Percentiles rank a stretch among this genome's conserved stretches.
These are phyloP conservation scores for Neodidymelliopsis sp. DNA, from an alignment of 2,329 filamentous ascomycete species.

Conservation along the genomic window DNA sequence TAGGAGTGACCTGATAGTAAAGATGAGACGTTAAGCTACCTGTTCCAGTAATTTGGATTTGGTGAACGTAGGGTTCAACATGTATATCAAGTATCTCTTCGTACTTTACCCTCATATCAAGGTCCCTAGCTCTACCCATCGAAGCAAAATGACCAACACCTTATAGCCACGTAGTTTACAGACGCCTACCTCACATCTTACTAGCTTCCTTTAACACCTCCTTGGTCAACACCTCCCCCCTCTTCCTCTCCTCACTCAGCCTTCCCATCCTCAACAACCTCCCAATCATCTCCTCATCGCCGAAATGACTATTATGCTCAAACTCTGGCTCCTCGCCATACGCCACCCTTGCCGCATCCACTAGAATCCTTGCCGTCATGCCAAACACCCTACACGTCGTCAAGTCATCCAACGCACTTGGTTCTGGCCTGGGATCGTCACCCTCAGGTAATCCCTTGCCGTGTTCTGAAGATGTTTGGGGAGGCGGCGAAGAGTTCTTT, in stretches of 20 bases:
- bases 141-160: too few relatives aligned
- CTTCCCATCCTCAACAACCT: conserved; percentile 64
- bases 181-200: conserved; percentile 52
- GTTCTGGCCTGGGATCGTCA: conserved; percentile 49
- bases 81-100: too few relatives aligned
- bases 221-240: conserved; percentile 61
- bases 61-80: too few relatives aligned
- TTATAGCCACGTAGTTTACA: too few relatives aligned
- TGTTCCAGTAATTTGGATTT: too few relatives aligned
- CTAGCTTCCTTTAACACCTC: conserved; percentile 60
- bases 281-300: conserved; percentile 71
- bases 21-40: too few relatives aligned
- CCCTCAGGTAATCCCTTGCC: conserved; percentile 19
- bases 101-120: too few relatives aligned
- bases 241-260: conserved; percentile 59
- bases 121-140: too few relatives aligned
- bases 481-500: not conserved
- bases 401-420: conserved; percentile 48
- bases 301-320: conserved; percentile 71
- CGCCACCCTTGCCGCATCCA: conserved; percentile 85
- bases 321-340: conserved; percentile 86
- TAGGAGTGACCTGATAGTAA: too few relatives aligned
- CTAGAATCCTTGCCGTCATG: conserved; percentile 90
- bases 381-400: conserved; percentile 86
- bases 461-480: not conserved